These are phyloP conservation scores for Apiospora sp. DNA, from an alignment of 2,329 filamentous ascomycete genomes.

Conservation along the genomic window DNA sequence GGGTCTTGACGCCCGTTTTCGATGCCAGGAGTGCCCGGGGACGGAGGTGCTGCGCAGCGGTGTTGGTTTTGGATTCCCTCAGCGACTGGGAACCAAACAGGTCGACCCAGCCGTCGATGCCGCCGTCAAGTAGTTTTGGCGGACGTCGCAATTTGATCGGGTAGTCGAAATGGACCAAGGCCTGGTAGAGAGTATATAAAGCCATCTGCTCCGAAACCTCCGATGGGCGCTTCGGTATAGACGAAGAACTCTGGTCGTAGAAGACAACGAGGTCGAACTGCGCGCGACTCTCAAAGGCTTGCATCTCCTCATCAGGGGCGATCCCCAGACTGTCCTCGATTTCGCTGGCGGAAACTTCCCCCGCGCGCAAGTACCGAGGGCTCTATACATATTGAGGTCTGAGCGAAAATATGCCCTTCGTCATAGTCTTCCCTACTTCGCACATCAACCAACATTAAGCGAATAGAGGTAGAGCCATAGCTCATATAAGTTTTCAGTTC, in stretches of 20 bases:
- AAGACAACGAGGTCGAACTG: constrained; percentile 89
- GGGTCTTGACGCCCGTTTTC: constrained; percentile 66
- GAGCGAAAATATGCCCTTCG: constrained; percentile 85
- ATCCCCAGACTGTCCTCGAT: constrained; percentile 75
- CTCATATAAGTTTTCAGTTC: constrained; percentile 76
- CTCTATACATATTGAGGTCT: constrained; percentile 88
- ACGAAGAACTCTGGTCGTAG: constrained; percentile 76
- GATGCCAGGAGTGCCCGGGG: constrained; percentile 42
- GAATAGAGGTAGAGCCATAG: constrained; percentile 57
- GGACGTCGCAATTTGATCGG: constrained; percentile 75
- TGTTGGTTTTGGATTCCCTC: constrained; percentile 47
- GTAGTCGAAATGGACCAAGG: constrained; percentile 84
- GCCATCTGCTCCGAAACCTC: constrained; percentile 55
- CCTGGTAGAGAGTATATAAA: constrained; percentile 78
- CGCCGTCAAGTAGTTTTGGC: constrained; percentile 82
- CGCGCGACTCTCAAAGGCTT: constrained; percentile 74
- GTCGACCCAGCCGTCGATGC: constrained; percentile 86
- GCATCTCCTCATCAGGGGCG: constrained; percentile 76
- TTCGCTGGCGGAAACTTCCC: constrained; percentile 66
- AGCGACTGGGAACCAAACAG: constrained; percentile 76
- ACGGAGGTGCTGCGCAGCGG: constrained; percentile 28
- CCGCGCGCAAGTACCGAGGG: constrained; percentile 75
- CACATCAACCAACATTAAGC: constrained; percentile 86
- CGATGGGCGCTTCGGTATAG: constrained; percentile 51
- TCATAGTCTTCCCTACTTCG: constrained; percentile 83